Percentiles rank a stretch among this genome's conserved stretches.
Evolutionary conservation across 108 stramenopile species (phyloP).

Genomic region (Nannochloropsis gaditana): DNA sequence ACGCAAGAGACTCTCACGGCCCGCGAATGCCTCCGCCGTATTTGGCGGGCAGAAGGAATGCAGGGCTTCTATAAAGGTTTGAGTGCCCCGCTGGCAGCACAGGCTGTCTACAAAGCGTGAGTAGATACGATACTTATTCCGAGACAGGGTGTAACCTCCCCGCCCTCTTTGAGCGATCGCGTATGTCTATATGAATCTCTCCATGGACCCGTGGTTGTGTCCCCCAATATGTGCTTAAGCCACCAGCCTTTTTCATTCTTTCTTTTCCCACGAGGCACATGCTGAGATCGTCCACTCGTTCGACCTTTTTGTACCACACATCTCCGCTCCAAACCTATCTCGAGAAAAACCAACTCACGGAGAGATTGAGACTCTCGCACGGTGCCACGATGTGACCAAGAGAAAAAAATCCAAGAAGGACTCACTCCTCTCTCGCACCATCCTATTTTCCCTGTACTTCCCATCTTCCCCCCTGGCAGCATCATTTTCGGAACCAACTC

Average conservation of each 20-base stretch:
- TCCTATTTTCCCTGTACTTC: not conserved
- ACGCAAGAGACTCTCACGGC: conserved; percentile 22
- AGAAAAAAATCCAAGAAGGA: too few relatives aligned
- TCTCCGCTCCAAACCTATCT: too few relatives aligned
- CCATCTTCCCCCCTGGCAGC: not conserved
- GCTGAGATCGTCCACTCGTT: too few relatives aligned
- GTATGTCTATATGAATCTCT: too few relatives aligned
- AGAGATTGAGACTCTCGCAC: too few relatives aligned
- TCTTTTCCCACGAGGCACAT: not conserved
- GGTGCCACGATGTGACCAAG: too few relatives aligned
- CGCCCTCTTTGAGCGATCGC: too few relatives aligned
- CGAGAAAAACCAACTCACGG: too few relatives aligned
- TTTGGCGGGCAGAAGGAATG: conserved; percentile 22
- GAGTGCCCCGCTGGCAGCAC: conserved; percentile 22
- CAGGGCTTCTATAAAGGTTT: conserved; percentile 37
- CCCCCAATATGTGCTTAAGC: not conserved
- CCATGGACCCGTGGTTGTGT: too few relatives aligned
- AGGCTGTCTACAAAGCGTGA: conserved; percentile 39
- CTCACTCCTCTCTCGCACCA: not conserved
- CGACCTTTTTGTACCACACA: too few relatives aligned
- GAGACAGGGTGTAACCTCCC: too few relatives aligned
- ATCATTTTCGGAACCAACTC: conserved; percentile 18
- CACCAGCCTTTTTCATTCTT: not conserved
- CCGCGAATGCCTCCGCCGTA: not conserved
- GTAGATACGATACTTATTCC: not conserved